These are phyloP conservation scores for Ceratocystis colombiana DNA, from an alignment of 2,329 filamentous ascomycete genomes.

Conservation along the genomic window DNA sequence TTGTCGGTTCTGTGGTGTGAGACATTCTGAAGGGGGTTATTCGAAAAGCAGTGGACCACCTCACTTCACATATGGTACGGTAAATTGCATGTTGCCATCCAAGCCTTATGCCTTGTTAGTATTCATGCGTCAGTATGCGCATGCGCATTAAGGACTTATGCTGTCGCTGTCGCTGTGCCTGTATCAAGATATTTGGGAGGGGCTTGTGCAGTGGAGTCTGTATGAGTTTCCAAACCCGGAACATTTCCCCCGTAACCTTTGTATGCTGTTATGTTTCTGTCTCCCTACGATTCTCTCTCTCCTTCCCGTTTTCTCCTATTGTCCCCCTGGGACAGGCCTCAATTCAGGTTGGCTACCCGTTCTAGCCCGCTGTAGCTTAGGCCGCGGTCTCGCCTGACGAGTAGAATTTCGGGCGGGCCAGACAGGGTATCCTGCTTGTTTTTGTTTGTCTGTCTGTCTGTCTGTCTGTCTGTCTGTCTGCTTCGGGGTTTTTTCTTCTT, in stretches of 20 bases:
- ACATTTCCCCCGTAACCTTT: too few species aligned
- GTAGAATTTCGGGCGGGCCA: too few species aligned
- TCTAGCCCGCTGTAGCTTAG: background rate
- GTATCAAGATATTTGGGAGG: background rate
- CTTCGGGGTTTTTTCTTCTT: background rate
- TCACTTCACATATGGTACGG: too few species aligned
- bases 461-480: background rate
- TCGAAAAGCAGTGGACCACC: too few species aligned
- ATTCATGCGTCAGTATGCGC: background rate
- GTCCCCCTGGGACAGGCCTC: too few species aligned
- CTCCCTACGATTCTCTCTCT: too few species aligned
- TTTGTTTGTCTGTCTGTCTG: background rate
- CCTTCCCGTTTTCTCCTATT: too few species aligned
- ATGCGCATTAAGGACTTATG: background rate
- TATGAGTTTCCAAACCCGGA: too few species aligned
- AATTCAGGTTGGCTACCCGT: background rate
- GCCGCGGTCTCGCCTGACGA: background rate
- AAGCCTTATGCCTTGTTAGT: background rate
- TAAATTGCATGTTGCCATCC: background rate
- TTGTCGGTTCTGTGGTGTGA: too few species aligned
- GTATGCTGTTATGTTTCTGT: too few species aligned
- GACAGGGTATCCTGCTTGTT: background rate
- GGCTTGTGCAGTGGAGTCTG: background rate
- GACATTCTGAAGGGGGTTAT: too few species aligned
- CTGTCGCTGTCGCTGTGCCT: background rate